Conservation (phyloP, 129 eudicot species). For the Helianthus tuberosus region DNA sequence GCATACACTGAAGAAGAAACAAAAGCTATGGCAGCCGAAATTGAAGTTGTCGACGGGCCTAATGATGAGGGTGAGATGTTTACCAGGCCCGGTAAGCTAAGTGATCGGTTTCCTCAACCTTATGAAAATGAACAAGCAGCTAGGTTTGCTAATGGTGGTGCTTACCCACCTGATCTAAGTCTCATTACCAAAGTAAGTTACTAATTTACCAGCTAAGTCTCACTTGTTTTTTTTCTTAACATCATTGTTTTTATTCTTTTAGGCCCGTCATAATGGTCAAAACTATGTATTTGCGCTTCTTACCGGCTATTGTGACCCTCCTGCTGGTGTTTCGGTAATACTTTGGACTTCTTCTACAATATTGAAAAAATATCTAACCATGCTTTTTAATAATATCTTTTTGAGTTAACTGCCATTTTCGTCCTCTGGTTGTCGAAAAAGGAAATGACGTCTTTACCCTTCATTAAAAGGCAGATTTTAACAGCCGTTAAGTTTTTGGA, state of each 20-base stretch:
- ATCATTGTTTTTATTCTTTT: slow-evolving; percentile 3
- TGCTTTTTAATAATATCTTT: background rate
- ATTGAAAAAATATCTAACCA: background rate
- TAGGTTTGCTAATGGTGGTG: slow-evolving; percentile 69
- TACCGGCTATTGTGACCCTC: slow-evolving; percentile 64
- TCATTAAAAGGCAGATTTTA: too few species aligned
- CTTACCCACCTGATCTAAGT: slow-evolving; percentile 71
- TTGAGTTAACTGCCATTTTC: too few species aligned
- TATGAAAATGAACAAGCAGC: slow-evolving; percentile 73
- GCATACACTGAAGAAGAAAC: slow-evolving; percentile 86
- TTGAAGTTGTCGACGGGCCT: slow-evolving; percentile 69
- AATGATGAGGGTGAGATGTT: slow-evolving; percentile 76
- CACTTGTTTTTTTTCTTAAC: background rate
- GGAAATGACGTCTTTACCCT: too few species aligned
- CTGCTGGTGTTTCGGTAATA: slow-evolving; percentile 62
- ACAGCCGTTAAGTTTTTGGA: too few species aligned
- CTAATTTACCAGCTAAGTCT: background rate
- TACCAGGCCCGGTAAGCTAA: slow-evolving; percentile 59
- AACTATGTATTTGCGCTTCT: slow-evolving; percentile 59
- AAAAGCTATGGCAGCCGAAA: slow-evolving; percentile 84
- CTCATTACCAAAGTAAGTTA: slow-evolving; percentile 53
- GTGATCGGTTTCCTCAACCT: slow-evolving; percentile 63
- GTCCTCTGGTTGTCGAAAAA: too few species aligned
- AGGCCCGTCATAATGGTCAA: slow-evolving; percentile 75
- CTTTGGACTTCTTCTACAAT: background rate